phyloP scores from a whole-genome alignment of 2,329 filamentous ascomycete genomes.

The Nigrograna mackinnonii region DNA sequence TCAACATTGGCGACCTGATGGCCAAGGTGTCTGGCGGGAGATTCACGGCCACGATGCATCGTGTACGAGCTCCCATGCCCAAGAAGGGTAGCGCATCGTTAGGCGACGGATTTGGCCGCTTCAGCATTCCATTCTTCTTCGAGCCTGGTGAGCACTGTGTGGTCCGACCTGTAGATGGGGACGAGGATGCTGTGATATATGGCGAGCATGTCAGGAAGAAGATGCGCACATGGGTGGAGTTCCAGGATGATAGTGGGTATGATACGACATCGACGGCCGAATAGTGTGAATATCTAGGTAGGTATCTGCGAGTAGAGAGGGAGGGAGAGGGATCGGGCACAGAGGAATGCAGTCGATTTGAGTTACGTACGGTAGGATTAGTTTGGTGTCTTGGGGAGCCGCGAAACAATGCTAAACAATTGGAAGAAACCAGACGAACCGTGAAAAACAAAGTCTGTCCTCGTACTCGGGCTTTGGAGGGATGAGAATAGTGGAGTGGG shows the following conservation, averaged over 20 bases:
- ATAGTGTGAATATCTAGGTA: no score
- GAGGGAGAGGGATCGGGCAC: no score
- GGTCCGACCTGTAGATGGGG: constrained; percentile 40
- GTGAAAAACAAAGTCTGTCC: no score
- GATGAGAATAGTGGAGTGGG: no score
- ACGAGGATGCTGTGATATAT: constrained; percentile 38
- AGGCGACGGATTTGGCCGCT: constrained; percentile 28
- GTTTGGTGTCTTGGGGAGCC: no score
- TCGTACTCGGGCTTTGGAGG: no score
- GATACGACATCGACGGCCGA: no score
- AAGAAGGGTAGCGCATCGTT: constrained; percentile 13
- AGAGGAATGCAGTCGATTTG: no score
- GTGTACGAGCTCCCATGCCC: constrained; percentile 34
- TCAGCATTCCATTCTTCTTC: constrained; percentile 54
- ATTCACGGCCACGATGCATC: constrained; percentile 52
- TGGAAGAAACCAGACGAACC: no score
- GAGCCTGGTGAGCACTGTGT: constrained; percentile 49
- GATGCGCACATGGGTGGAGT: constrained; percentile 51
- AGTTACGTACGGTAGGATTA: no score
- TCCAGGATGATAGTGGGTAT: constrained; percentile 36
- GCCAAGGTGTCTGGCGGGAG: constrained; percentile 44
- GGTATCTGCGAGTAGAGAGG: no score
- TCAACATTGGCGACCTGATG: constrained; percentile 52
- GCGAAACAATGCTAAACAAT: no score
- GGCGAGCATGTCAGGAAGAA: constrained; percentile 48